phyloP scores from a whole-genome alignment of 192 early-diverging fungal species.

The Chytriomyces hyalinus region DNA sequence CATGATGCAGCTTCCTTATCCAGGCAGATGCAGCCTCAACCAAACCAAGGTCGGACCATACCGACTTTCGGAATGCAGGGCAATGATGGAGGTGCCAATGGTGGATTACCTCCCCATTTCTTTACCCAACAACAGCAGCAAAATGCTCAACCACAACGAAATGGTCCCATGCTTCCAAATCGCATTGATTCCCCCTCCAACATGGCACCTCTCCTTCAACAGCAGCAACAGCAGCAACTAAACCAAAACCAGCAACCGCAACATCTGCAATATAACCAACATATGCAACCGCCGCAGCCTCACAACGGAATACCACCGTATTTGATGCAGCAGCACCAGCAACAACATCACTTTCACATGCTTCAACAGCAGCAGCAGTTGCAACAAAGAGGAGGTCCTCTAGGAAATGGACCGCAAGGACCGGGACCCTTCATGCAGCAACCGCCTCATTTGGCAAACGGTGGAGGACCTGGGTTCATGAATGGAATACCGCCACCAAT shows the following conservation, averaged over 20 bases:
- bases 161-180: too few relatives aligned
- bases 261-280: not conserved
- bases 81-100: not conserved
- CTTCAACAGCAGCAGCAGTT: not conserved
- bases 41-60: not conserved
- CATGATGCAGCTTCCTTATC: too few relatives aligned
- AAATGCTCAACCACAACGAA: too few relatives aligned
- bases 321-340: constrained; percentile 6
- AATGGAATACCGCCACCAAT: not conserved
- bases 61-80: not conserved
- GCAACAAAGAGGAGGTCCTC: not conserved
- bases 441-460: not conserved
- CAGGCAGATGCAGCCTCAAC: too few relatives aligned
- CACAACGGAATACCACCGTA: not conserved
- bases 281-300: constrained; percentile 4
- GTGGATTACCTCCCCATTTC: not conserved
- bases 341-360: not conserved
- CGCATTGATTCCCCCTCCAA: too few relatives aligned
- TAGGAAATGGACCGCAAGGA: not conserved
- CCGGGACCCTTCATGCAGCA: constrained; percentile 2
- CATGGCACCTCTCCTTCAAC: not conserved
- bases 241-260: not conserved
- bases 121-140: not conserved
- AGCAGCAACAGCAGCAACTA: constrained; percentile 1
- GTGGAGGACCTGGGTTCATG: too few relatives aligned